A percentile compares a stretch with the other conserved stretches of the same genome.
Conservation (phyloP, 2,329 filamentous ascomycete species). For the Cercospora sp. region DNA sequence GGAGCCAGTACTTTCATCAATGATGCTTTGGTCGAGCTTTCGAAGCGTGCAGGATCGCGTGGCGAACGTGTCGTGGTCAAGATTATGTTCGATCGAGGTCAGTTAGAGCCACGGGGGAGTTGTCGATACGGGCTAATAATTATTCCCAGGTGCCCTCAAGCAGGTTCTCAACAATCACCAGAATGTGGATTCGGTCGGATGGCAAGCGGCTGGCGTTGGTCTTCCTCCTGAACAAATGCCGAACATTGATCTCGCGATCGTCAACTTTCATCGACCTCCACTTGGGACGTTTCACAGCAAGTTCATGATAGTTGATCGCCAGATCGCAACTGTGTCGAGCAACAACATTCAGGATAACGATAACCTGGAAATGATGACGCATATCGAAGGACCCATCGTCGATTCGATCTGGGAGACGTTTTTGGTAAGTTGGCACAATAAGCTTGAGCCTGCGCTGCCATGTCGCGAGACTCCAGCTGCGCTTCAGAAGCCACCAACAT, state of each 20-base stretch:
- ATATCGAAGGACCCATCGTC: slow-evolving; percentile 73
- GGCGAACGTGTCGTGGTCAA: slow-evolving; percentile 65
- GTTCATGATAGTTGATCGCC: slow-evolving; percentile 73
- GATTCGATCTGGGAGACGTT: slow-evolving; percentile 74
- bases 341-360: slow-evolving; percentile 74
- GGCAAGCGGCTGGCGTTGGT: slow-evolving; percentile 55
- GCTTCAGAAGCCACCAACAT: slow-evolving; percentile 37
- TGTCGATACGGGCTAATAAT: not conserved
- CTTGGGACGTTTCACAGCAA: slow-evolving; percentile 77
- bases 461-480: slow-evolving; percentile 54
- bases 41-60: slow-evolving; percentile 60
- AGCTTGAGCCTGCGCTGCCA: slow-evolving; percentile 61
- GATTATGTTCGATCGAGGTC: slow-evolving; percentile 73
- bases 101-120: slow-evolving; percentile 26
- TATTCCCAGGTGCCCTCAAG: not conserved
- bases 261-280: slow-evolving; percentile 69
- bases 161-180: slow-evolving; percentile 64
- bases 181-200: slow-evolving; percentile 58
- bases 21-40: slow-evolving; percentile 68
- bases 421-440: slow-evolving; percentile 69
- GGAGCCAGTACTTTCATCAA: slow-evolving; percentile 67
- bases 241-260: slow-evolving; percentile 68
- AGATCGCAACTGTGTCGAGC: slow-evolving; percentile 69
- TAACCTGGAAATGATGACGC: slow-evolving; percentile 75
- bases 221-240: slow-evolving; percentile 69